Evolutionary conservation across 805 yeast species (phyloP), one percentile per base, ranked within the genome.

Genomic region (Saccharomycopsis amapae): DNA sequence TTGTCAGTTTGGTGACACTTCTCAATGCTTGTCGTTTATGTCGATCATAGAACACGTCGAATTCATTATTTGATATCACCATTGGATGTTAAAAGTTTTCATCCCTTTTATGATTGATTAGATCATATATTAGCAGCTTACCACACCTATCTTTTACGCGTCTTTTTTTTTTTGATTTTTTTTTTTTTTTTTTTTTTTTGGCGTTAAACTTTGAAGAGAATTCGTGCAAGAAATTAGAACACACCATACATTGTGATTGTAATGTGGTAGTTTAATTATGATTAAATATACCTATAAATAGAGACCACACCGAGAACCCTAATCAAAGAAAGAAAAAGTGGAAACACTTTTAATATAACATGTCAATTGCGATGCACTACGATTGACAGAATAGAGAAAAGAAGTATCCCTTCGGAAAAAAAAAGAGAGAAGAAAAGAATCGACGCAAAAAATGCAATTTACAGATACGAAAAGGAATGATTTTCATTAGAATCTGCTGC

Each of bases 401-500:
- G n/a, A 28, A 15, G 13, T 13, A 13, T 15, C 32, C 13, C 32
- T 13, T 15, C n/a, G n/a, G n/a, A n/a, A 28, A 28, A 15, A 13
- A 28, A 28, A 28, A 2, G 32, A 13, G 32, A 13, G n/a, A 13
- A 28, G n/a, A 28, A 28, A 13, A 15, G 13, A 28, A 12, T 34
- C 2, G 10, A 22, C 18, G 10, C 18, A 22, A 34, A 22, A 10
- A 10, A 12, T 34, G 17, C 12, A 12, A 10, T 12, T 15, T 34
- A 12, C 10, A 15, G 19, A 12, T 2, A 17, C 18, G 15, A 37
- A 10, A 37, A 19, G 19, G n/a, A 10, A 13, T 37, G n/a, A 9
- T 7, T 37, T 20, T 18, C 26, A 18, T 10, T 7, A 9, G 15
- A 12, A 39, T 38, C 52, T 40, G n/a, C 28, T 31, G 3, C 78